Percentiles rank a stretch among this genome's conserved stretches.
phyloP scores from a whole-genome alignment of 768 basidiomycete genomes.

The Boletus insuetus region DNA sequence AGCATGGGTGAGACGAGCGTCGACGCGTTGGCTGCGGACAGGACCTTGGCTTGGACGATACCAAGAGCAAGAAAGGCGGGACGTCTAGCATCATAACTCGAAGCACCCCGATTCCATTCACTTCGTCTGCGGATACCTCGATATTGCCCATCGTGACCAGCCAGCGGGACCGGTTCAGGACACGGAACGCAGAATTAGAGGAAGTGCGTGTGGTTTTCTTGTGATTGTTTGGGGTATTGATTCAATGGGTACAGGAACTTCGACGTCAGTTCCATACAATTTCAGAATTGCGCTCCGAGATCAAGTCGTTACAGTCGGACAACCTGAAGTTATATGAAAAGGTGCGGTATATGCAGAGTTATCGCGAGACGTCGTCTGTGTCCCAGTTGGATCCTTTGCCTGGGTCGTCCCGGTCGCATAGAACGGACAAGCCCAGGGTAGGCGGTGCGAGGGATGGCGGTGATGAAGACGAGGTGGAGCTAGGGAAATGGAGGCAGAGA shows the following conservation, averaged over 20 bases:
- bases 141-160: conserved; percentile 98
- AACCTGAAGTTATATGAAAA: conserved; percentile 99
- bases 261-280: conserved; percentile 94
- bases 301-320: conserved; percentile 89
- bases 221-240: no score
- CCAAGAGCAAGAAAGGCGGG: conserved; percentile 19
- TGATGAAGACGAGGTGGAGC: conserved; percentile 52
- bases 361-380: conserved; percentile 69
- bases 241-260: conserved; percentile 59
- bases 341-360: conserved; percentile 97
- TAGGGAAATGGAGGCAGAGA: conserved; percentile 84
- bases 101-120: conserved; percentile 67
- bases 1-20: conserved; percentile 25
- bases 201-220: conserved; percentile 53
- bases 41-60: conserved; percentile 33
- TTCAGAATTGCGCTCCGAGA: conserved; percentile 88
- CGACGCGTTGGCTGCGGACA: conserved; percentile 66
- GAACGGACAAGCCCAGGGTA: not conserved
- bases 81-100: conserved; percentile 32
- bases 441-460: conserved; percentile 25
- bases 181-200: conserved; percentile 95
- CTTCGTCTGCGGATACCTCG: conserved; percentile 80
- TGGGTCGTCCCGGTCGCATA: conserved; percentile 19
- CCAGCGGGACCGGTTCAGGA: conserved; percentile 96
- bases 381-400: conserved; percentile 73